Evolutionary conservation across 139 green algal species (phyloP).

Genomic region (Micractinium sp.): DNA sequence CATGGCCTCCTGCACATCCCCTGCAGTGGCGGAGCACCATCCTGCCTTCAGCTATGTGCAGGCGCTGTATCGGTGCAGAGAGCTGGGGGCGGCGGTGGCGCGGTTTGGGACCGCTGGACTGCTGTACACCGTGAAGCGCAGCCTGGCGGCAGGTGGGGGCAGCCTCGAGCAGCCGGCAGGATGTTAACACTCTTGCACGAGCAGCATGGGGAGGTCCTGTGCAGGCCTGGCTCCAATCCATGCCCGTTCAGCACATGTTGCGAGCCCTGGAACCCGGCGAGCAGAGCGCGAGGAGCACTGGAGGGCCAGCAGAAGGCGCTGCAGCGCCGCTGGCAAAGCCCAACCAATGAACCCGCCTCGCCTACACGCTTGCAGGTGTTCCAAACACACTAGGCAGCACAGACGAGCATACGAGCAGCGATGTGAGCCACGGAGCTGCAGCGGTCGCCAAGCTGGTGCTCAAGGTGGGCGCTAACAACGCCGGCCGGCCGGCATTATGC

Average conservation of each 20-base stretch:
- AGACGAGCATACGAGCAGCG: background rate
- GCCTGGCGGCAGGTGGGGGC: slow-evolving; percentile 13
- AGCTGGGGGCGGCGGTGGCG: slow-evolving; percentile 20
- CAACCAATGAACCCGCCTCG: too few relatives aligned
- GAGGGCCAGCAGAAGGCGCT: too few relatives aligned
- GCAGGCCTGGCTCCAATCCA: too few relatives aligned
- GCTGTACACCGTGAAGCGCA: background rate
- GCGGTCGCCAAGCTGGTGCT: slow-evolving; percentile 27
- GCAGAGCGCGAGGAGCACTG: too few relatives aligned
- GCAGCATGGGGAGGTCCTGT: too few relatives aligned
- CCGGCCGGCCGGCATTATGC: too few relatives aligned
- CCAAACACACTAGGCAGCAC: too few relatives aligned
- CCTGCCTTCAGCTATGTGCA: slow-evolving; percentile 8
- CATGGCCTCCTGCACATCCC: background rate
- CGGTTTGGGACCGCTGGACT: background rate
- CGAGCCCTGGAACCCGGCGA: too few relatives aligned
- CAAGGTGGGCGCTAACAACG: slow-evolving; percentile 21
- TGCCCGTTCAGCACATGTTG: too few relatives aligned
- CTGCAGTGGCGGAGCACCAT: background rate
- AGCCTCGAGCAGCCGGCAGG: background rate
- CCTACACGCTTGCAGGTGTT: too few relatives aligned
- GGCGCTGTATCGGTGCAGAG: slow-evolving; percentile 15
- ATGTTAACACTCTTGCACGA: background rate
- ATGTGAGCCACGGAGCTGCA: slow-evolving; percentile 17
- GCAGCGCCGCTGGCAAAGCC: too few relatives aligned